Conservation (phyloP, 164 flowering plant genomes). For the Litsea cubeba region DNA sequence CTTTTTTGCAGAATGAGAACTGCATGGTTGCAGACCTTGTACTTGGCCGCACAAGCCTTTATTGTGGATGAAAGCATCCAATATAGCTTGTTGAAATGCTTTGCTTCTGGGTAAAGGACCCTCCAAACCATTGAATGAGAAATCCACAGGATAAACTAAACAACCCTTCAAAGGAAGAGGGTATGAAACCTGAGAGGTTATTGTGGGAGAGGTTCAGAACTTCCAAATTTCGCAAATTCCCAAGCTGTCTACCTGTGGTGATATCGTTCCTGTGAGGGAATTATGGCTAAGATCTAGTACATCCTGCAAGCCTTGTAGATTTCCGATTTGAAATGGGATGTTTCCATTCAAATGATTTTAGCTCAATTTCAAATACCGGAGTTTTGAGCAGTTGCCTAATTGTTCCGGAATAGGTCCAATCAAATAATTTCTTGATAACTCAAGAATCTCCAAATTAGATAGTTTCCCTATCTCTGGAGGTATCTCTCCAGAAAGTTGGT, state of each 20-base stretch:
- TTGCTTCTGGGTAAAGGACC: conserved; percentile 7
- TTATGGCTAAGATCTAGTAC: conserved; percentile 1
- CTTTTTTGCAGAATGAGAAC: background rate
- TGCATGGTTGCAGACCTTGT: conserved; percentile 5
- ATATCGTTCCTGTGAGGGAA: background rate
- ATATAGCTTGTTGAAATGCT: background rate
- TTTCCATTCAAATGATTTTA: conserved; percentile 5
- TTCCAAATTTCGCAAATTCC: background rate
- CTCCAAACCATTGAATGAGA: conserved; percentile 13
- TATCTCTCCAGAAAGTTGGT: background rate
- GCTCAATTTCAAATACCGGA: conserved; percentile 4
- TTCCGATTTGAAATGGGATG: conserved; percentile 10
- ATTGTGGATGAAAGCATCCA: conserved; percentile 1
- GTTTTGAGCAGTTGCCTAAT: conserved; percentile 1
- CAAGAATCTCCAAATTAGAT: background rate
- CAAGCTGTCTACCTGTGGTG: conserved; percentile 1
- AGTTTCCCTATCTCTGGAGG: conserved; percentile 4
- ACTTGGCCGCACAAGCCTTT: conserved; percentile 4
- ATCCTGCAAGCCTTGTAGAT: background rate
- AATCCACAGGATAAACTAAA: background rate
- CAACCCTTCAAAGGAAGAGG: conserved; percentile 11
- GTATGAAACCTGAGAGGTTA: conserved; percentile 15
- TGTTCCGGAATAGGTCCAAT: conserved; percentile 1
- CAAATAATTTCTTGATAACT: background rate
- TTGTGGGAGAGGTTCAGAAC: conserved; percentile 19